A percentile compares a stretch with the other conserved stretches of the same genome.
Conservation (phyloP, 2,329 filamentous ascomycete species). For the Trichoderma citrinoviride region DNA sequence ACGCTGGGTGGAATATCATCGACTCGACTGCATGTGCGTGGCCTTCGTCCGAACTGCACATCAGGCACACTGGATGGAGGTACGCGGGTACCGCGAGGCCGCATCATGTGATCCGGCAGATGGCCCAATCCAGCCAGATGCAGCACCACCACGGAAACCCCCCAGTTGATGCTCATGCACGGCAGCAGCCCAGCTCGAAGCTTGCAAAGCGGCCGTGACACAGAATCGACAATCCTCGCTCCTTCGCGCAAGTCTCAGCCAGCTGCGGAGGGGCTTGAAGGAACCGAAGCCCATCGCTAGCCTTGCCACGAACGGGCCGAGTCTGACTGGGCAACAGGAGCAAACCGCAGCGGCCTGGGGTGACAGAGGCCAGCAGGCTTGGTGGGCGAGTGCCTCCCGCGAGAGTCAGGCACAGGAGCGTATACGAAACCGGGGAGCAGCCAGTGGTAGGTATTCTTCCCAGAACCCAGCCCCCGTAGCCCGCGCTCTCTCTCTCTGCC, state of each 20-base stretch:
- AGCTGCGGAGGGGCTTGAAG: constrained; percentile 18
- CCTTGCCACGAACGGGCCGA: not conserved
- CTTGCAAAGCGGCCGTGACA: constrained; percentile 18
- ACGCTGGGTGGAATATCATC: too few relatives aligned
- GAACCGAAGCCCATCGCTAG: not conserved
- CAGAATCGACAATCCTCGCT: constrained; percentile 5
- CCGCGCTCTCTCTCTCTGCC: not conserved
- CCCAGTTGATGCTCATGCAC: constrained; percentile 13
- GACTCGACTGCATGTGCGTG: too few relatives aligned
- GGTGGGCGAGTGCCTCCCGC: not conserved
- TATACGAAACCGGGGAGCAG: not conserved
- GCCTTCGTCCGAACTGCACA: too few relatives aligned
- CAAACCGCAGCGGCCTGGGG: not conserved
- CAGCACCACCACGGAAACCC: constrained; percentile 16
- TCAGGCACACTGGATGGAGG: not conserved
- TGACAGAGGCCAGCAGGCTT: too few relatives aligned
- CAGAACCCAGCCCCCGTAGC: not conserved
- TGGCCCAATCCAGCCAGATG: constrained; percentile 24
- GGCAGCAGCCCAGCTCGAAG: not conserved
- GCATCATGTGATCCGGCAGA: constrained; percentile 27
- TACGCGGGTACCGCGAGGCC: constrained; percentile 3
- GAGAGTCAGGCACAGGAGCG: not conserved
- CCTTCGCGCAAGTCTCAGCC: not conserved
- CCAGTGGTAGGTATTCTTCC: not conserved
- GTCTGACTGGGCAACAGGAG: not conserved